Evolutionary conservation across 2,329 filamentous ascomycete species (phyloP).

Genomic region (Hypoxylon sp.): DNA sequence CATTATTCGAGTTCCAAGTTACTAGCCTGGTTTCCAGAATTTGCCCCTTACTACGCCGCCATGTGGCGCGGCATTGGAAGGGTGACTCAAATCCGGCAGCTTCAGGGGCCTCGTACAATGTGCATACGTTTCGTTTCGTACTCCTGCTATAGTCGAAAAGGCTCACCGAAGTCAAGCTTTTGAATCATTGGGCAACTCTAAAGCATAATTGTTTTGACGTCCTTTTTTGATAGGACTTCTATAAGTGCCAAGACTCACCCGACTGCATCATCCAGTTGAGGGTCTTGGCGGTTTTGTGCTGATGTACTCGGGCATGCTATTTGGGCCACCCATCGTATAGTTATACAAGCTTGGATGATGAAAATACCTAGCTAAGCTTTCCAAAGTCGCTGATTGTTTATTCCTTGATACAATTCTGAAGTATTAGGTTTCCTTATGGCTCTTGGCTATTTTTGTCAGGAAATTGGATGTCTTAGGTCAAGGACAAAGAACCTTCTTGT

Average conservation of each 20-base stretch:
- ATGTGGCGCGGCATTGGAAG: background rate
- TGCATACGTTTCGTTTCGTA: background rate
- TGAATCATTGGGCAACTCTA: background rate
- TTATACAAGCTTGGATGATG: background rate
- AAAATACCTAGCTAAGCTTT: background rate
- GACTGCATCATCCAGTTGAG: background rate
- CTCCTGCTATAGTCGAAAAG: background rate
- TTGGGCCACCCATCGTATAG: background rate
- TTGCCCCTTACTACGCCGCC: background rate
- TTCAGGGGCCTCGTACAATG: background rate
- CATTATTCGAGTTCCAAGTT: background rate
- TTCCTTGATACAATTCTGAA: background rate
- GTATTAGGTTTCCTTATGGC: background rate
- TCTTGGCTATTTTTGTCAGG: background rate
- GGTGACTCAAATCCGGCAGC: background rate
- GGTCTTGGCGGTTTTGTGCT: background rate
- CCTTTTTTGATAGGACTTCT: background rate
- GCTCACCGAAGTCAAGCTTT: background rate
- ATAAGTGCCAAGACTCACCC: background rate
- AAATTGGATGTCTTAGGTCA: too few species aligned
- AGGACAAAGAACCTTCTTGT: too few species aligned
- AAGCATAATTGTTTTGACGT: background rate
- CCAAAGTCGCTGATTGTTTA: background rate
- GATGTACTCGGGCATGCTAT: background rate
- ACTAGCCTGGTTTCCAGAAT: background rate